Percentiles rank a stretch among this genome's conserved stretches.
Conservation (phyloP, 2,329 filamentous ascomycete genomes). For the Scolecobasidium constrictum region DNA sequence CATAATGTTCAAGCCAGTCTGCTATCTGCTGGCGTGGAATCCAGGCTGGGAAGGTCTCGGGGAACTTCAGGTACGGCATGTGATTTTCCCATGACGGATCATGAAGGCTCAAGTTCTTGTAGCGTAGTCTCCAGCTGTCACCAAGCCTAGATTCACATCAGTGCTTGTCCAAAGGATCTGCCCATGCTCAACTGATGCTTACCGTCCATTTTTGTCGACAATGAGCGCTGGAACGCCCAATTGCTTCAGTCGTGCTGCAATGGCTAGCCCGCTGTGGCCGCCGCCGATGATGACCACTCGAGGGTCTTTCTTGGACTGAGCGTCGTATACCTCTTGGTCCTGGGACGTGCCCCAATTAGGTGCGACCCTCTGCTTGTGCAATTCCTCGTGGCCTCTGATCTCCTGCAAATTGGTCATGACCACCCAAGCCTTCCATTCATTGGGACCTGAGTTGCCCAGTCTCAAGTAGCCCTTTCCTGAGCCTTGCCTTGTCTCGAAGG, state of each 20-base stretch:
- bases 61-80: slow-evolving; percentile 52
- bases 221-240: slow-evolving; percentile 44
- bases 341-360: background rate
- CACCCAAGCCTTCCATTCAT: slow-evolving; percentile 52
- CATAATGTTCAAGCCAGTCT: slow-evolving; percentile 59
- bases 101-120: slow-evolving; percentile 52
- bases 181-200: too few species aligned
- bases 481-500: slow-evolving; percentile 42
- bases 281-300: slow-evolving; percentile 28
- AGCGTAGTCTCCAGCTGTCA: slow-evolving; percentile 54
- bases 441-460: slow-evolving; percentile 31
- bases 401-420: slow-evolving; percentile 49
- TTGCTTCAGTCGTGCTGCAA: slow-evolving; percentile 48
- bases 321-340: background rate
- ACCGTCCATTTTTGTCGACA: slow-evolving; percentile 41
- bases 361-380: slow-evolving; percentile 27
- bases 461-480: slow-evolving; percentile 45
- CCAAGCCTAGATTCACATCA: too few species aligned
- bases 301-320: background rate
- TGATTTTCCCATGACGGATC: slow-evolving; percentile 49
- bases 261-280: slow-evolving; percentile 49
- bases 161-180: too few species aligned
- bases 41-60: slow-evolving; percentile 55
- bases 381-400: slow-evolving; percentile 38
- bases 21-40: slow-evolving; percentile 63